Evolutionary conservation across 768 basidiomycete species (phyloP).

Genomic region (Pleurotus eryngii): DNA sequence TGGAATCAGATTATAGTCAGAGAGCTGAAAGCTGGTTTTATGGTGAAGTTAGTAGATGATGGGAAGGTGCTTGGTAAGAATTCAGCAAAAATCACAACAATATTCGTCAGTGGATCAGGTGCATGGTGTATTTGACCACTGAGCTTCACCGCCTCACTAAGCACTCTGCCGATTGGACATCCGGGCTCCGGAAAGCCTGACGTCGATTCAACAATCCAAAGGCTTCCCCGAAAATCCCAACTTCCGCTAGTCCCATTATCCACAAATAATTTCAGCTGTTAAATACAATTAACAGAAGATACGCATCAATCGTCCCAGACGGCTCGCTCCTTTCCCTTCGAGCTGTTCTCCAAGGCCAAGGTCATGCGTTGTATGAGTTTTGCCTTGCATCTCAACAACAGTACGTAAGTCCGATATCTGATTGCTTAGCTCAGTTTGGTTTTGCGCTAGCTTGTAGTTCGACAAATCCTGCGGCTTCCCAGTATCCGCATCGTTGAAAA

Average conservation of each 20-base stretch:
- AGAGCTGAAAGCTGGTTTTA: too few species aligned
- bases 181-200: too few species aligned
- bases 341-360: conserved; percentile 24
- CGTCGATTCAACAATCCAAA: too few species aligned
- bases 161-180: too few species aligned
- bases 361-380: conserved; percentile 40
- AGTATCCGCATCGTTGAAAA: conserved; percentile 7
- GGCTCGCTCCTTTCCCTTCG: conserved; percentile 18
- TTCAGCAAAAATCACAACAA: not conserved
- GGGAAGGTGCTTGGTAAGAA: conserved; percentile 9
- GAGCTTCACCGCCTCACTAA: too few species aligned
- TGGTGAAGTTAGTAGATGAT: not conserved
- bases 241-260: too few species aligned
- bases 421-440: conserved; percentile 60
- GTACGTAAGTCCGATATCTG: conserved; percentile 59
- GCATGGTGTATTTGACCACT: too few species aligned
- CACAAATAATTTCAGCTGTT: too few species aligned
- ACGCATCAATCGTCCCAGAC: not conserved
- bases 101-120: not conserved
- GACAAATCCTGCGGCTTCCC: conserved; percentile 39
- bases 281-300: too few species aligned
- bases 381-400: conserved; percentile 58
- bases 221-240: too few species aligned
- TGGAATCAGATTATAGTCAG: not conserved
- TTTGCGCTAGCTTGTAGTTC: conserved; percentile 61